A percentile compares a stretch with the other conserved stretches of the same genome.
These are phyloP conservation scores for Penicillium sp. DNA, from an alignment of 2,329 filamentous ascomycete genomes.

Conservation along the genomic window DNA sequence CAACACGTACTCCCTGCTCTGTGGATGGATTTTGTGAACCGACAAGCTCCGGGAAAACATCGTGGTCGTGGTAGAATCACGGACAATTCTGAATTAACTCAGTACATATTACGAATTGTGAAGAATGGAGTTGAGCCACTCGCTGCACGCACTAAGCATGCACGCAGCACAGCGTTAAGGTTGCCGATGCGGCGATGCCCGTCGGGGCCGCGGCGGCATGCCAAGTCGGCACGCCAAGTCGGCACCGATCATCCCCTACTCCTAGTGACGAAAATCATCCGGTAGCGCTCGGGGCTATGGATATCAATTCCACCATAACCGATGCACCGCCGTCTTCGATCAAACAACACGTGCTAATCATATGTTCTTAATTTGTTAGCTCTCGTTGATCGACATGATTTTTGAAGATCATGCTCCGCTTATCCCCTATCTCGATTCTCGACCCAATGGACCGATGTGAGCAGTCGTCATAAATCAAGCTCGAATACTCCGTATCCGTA, in stretches of 20 bases:
- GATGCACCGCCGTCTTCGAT: background rate
- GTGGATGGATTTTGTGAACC: background rate
- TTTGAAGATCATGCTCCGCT: slow-evolving; percentile 9
- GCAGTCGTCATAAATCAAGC: background rate
- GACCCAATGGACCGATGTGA: background rate
- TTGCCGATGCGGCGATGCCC: no score
- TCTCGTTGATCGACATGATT: slow-evolving; percentile 5
- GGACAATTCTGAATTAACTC: no score
- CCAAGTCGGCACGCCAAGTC: background rate
- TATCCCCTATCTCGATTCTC: background rate
- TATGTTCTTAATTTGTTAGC: background rate
- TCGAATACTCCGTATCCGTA: background rate
- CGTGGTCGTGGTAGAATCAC: no score
- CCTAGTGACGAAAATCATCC: no score
- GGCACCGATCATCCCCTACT: background rate
- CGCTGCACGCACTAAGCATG: no score
- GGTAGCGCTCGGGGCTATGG: background rate
- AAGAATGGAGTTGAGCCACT: no score
- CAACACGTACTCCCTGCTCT: no score
- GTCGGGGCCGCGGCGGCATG: background rate
- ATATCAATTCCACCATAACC: background rate
- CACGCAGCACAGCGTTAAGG: no score
- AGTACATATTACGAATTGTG: no score
- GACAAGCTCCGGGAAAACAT: background rate
- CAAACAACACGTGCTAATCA: background rate